Percentiles rank a stretch among this genome's conserved stretches.
Evolutionary conservation across 169 alveolate genomes (phyloP).

Genomic region (Eimeria acervulina): DNA sequence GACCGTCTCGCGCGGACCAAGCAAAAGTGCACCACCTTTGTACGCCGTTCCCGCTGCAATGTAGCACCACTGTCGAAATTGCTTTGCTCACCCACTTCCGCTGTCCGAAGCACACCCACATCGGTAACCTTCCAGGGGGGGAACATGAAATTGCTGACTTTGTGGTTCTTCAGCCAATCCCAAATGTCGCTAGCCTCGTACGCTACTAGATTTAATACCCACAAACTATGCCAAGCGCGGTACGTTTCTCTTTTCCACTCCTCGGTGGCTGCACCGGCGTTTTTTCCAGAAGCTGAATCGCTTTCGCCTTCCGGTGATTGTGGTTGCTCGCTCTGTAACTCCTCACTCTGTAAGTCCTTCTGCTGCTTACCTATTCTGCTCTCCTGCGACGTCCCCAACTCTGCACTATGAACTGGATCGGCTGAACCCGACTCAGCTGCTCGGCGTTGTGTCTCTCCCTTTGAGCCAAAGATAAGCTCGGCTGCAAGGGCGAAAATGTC

Average conservation of each 20-base stretch:
- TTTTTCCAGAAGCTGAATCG: neutral
- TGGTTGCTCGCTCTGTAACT: neutral
- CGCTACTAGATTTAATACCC: conserved; percentile 41
- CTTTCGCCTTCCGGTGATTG: neutral
- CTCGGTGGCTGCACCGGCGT: neutral
- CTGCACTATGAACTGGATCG: neutral
- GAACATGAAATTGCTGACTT: conserved; percentile 1
- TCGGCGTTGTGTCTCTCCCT: neutral
- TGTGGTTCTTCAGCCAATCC: conserved; percentile 54
- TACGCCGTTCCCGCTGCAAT: neutral
- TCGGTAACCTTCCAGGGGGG: conserved; percentile 52
- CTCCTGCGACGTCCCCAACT: neutral
- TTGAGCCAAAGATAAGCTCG: conserved; percentile 6
- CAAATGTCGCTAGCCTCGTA: conserved; percentile 47
- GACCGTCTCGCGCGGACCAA: too few relatives aligned
- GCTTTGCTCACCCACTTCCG: conserved; percentile 50
- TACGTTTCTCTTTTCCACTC: conserved; percentile 30
- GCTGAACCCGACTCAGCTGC: neutral
- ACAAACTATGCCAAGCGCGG: conserved; percentile 37
- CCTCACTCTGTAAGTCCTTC: neutral
- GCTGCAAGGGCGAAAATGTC: conserved; percentile 26
- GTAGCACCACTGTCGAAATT: neutral
- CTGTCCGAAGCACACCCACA: conserved; percentile 56
- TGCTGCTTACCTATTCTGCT: neutral
- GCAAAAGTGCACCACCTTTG: conserved; percentile 18